Evolutionary conservation across 202 grass and related monocot genomes (phyloP), one percentile per base, ranked within the genome.

Genomic region (Alloteropsis angusta): DNA sequence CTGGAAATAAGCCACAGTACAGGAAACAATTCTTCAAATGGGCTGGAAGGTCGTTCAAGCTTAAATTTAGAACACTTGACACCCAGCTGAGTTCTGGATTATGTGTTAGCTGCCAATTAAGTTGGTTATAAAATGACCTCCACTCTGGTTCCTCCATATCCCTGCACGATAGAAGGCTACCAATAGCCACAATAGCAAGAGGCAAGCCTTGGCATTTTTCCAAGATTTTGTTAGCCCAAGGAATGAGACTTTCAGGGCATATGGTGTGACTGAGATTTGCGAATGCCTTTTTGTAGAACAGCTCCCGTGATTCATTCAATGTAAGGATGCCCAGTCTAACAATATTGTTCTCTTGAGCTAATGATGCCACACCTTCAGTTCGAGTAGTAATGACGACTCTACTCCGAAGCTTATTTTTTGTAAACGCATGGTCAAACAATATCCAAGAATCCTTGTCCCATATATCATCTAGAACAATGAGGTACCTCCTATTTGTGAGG

Each of bases 111-210:
- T 78, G 47, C 87, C 73, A 83, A 22, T 44, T 54, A 15, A 90
- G 66, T 38, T 64, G 50, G 17, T 55, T 9, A 13, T 70, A 41
- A 53, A 88, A 71, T 18, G 1, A 30, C 23, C 43, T 74, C 82
- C 73, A 78, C 37, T 71, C 72, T 25, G 36, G 59, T 53, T 84
- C 39, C 1, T 43, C 10, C 17, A 21, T 32, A 36, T 30, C 17
- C 30, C 23, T 47, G 18, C 0, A 58, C 0, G 63, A 50, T 2
- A 88, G 10, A 26, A 88, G 54, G 11, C 82, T 85, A 2, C 82
- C 87, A 21, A 61, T 79, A 8, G 87, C 79, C 5, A 79, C 74
- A 46, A 90, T 82, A 56, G 87, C 83, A 1, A 89, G 78, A 17
- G 78, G 87, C 11, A 89, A 25, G 3, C 87, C 83, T 66, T 75